Conservation (phyloP, 768 basidiomycete genomes). For the Kwoniella shandongensis region DNA sequence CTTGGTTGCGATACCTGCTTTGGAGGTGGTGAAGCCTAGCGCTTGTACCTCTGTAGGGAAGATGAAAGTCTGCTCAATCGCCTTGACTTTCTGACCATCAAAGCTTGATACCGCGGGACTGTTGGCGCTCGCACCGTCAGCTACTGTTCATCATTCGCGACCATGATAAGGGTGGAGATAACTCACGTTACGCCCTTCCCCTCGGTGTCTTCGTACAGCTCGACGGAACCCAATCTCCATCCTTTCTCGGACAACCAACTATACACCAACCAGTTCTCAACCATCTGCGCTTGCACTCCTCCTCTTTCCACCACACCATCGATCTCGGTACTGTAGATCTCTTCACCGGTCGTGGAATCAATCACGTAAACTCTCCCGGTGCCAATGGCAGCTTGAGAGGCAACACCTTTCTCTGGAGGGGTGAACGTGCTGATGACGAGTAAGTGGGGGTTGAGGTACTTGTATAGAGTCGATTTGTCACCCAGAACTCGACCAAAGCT, state of each 20-base stretch:
- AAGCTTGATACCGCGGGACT: slow-evolving; percentile 63
- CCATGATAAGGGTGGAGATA: too few species aligned
- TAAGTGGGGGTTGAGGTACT: slow-evolving; percentile 84
- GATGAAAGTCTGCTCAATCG: slow-evolving; percentile 68
- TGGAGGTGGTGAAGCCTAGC: slow-evolving; percentile 73
- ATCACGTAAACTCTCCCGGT: slow-evolving; percentile 71
- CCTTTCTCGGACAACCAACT: slow-evolving; percentile 74
- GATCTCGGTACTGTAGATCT: slow-evolving; percentile 67
- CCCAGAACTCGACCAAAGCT: slow-evolving; percentile 81
- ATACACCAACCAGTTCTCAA: slow-evolving; percentile 93
- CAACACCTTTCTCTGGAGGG: slow-evolving; percentile 6
- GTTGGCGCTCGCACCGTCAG: too few species aligned
- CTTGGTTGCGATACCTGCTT: slow-evolving; percentile 81
- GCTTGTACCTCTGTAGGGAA: slow-evolving; percentile 70
- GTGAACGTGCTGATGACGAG: slow-evolving; percentile 65
- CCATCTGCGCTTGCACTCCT: slow-evolving; percentile 64
- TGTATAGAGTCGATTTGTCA: slow-evolving; percentile 85
- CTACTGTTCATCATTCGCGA: not conserved
- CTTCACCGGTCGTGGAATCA: slow-evolving; percentile 74
- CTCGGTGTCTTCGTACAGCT: slow-evolving; percentile 83
- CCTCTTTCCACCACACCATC: slow-evolving; percentile 53
- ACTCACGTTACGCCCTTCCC: slow-evolving; percentile 72
- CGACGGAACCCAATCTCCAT: slow-evolving; percentile 73
- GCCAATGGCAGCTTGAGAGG: slow-evolving; percentile 13
- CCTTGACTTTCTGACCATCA: slow-evolving; percentile 61